Base-by-base conservation (phyloP, 2,329 filamentous ascomycete genomes). In the Cladophialophora chaetospira region DNA sequence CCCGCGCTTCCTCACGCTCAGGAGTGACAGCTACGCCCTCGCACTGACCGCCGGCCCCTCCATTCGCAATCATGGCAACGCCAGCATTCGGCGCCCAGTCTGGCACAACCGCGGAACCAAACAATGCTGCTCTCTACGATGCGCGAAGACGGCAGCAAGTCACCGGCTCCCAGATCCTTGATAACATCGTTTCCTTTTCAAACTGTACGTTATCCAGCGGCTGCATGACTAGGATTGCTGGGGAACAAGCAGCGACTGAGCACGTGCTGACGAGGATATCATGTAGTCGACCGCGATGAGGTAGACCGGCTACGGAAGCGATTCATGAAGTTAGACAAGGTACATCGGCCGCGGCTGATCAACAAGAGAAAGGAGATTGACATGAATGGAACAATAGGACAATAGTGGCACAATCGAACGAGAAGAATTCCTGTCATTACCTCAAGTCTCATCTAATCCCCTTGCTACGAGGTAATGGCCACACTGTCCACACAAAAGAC, bases 251-350 rank as follows among this genome's bases (percentile, higher is more conserved):
- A 3, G 29, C 19, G 46, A 54, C 23, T 38, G 43, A 51, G 49
- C 47, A 53, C 29, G 35, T 50, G 56, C 60, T 62, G 46, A 62
- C 53, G 11, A 28, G n/a, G 15, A 43, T 33, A 57, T 43, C 53
- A 43, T 29, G 33, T 69, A 97, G 93, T 99, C 80, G 90, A 99
- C 79, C 88, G 89, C 73, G 94, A 99, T 70, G 94, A 99, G 75
- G 91, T 99, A 59, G 94, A 97, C 72, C 85, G 94, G 69, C 81
- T 99, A 72, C 85, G 91, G 70, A 99, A 99, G 80, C 85, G 93
- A 61, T 99, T 99, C 72, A 97, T 97, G 93, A 99, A 99, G 78
- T 81, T 99, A 59, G 94, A 99, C 77, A 97, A 97, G 84, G 93
- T 94, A 48, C 56, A 68, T 47, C 9, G 17, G 15, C n/a, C 5